phyloP scores from a whole-genome alignment of 1,139 yeast genomes.

The Hemisphaericaspora xylanilytica region DNA sequence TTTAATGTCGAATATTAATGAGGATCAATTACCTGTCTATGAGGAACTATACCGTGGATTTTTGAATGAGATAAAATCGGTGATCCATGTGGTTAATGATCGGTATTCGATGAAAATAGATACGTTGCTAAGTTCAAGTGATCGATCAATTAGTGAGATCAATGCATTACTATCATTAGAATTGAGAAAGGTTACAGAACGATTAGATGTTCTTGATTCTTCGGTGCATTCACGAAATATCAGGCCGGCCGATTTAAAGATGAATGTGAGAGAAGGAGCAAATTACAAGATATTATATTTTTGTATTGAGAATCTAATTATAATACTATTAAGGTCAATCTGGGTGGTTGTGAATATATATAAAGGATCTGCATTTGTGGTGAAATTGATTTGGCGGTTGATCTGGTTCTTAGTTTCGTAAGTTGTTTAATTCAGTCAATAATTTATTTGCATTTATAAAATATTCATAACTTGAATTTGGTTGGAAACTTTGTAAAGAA shows the following conservation, averaged over 20 bases:
- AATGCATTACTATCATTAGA: conserved; percentile 77
- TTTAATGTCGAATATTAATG: conserved; percentile 30
- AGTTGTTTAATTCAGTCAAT: conserved; percentile 18
- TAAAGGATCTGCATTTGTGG: conserved; percentile 33
- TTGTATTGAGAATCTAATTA: conserved; percentile 47
- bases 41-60: conserved; percentile 34
- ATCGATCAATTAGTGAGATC: conserved; percentile 76
- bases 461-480: conserved; percentile 17
- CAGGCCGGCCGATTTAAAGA: conserved; percentile 20
- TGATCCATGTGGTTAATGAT: conserved; percentile 41
- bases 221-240: conserved; percentile 32
- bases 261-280: conserved; percentile 25
- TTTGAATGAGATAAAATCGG: conserved; percentile 35
- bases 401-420: conserved; percentile 20
- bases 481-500: neutral
- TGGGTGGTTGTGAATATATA: conserved; percentile 71
- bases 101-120: conserved; percentile 56
- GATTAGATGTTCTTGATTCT: conserved; percentile 54
- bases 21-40: conserved; percentile 36
- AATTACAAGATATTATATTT: conserved; percentile 40
- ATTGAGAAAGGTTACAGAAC: conserved; percentile 66
- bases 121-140: conserved; percentile 64
- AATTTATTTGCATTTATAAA: conserved; percentile 29
- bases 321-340: conserved; percentile 59
- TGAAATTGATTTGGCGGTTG: conserved; percentile 36